A percentile compares a stretch with the other conserved stretches of the same genome.
phyloP scores from a whole-genome alignment of 257 asterid species.

The Solanum rostratum region DNA sequence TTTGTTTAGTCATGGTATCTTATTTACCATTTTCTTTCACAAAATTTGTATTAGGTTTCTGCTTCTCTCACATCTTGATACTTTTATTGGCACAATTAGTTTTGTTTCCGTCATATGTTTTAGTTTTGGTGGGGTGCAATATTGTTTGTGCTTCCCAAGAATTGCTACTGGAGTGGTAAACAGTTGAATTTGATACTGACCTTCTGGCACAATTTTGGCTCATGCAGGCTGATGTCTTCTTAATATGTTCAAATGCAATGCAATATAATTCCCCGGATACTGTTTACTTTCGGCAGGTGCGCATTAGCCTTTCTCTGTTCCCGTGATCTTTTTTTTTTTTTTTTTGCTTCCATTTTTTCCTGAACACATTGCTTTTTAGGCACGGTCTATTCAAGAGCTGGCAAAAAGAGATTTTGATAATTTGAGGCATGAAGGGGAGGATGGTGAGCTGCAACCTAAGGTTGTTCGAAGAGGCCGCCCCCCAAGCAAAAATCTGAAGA shows the following conservation, averaged over 20 bases:
- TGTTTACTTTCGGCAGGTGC: constrained; percentile 86
- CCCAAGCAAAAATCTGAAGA: constrained; percentile 56
- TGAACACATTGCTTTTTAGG: constrained; percentile 31
- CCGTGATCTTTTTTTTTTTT: neutral
- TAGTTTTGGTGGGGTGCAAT: neutral
- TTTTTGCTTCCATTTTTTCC: neutral
- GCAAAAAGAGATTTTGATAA: constrained; percentile 79
- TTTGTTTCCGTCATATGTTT: neutral
- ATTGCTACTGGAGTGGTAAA: neutral
- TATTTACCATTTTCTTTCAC: neutral
- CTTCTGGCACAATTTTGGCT: constrained; percentile 1
- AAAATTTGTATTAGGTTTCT: neutral
- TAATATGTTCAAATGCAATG: constrained; percentile 95
- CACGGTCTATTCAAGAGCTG: constrained; percentile 73
- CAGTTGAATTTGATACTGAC: neutral
- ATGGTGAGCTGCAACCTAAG: constrained; percentile 90
- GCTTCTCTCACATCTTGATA: neutral
- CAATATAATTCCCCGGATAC: constrained; percentile 77
- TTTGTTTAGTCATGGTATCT: neutral
- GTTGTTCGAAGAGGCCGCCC: constrained; percentile 95
- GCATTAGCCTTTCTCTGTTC: neutral
- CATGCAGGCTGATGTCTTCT: constrained; percentile 70
- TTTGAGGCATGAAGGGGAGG: constrained; percentile 74
- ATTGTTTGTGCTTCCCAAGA: neutral
- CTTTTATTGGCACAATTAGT: neutral